These are phyloP conservation scores for Neurospora intermedia DNA, from an alignment of 495 filamentous ascomycete species.

Conservation along the genomic window DNA sequence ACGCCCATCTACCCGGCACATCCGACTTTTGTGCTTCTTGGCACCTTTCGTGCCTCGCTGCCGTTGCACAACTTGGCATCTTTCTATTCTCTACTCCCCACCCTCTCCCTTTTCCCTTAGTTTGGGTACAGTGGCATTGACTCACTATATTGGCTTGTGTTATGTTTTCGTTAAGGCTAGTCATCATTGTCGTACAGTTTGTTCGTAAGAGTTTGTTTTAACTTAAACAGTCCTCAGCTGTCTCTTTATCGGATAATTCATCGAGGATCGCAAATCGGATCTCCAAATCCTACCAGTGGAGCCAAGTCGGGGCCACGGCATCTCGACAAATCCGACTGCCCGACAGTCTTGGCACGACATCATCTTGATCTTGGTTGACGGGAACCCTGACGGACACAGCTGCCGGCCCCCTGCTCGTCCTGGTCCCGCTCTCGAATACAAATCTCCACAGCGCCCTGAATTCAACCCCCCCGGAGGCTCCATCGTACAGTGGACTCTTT, in stretches of 20 bases:
- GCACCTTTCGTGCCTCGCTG: not conserved
- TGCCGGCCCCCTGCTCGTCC: too few species aligned
- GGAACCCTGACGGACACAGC: too few species aligned
- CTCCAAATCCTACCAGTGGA: not conserved
- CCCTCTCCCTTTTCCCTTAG: not conserved
- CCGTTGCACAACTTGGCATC: not conserved
- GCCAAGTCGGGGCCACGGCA: not conserved
- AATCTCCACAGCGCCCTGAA: not conserved
- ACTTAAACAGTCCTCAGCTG: too few species aligned
- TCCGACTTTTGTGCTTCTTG: not conserved
- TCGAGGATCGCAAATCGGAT: not conserved
- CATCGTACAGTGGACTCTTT: not conserved
- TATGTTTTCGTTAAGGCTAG: not conserved
- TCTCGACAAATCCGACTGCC: not conserved
- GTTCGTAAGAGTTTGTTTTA: too few species aligned
- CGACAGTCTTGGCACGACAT: constrained; percentile 1
- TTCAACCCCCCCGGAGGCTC: not conserved
- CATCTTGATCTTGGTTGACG: not conserved
- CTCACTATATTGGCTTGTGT: not conserved
- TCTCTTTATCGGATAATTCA: too few species aligned
- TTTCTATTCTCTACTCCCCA: not conserved
- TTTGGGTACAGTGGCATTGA: not conserved
- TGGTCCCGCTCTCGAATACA: too few species aligned
- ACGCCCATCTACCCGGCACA: not conserved
- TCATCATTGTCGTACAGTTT: not conserved